Evolutionary conservation across 169 alveolate genomes (phyloP), one percentile per base, ranked within the genome.

Genomic region (Miamiensis avidus): DNA sequence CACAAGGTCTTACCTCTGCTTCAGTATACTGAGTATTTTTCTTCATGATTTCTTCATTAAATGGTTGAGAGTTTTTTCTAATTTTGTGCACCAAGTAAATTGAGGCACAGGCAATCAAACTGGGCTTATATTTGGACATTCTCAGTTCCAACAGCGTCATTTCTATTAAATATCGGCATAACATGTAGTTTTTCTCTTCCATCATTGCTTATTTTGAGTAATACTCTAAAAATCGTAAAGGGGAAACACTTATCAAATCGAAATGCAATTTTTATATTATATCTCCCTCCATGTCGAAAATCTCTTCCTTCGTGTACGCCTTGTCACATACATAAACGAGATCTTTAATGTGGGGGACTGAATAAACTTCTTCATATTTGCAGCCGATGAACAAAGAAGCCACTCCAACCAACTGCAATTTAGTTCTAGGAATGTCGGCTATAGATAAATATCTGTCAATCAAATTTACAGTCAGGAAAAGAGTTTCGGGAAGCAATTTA

Each of bases 341-440:
- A 79, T 94, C 97, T 78, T 90, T 92, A 69, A 94, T 89, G 65
- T 91, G 95, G 78, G 98, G 98, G 6, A 86, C 87, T 30, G 96
- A 90, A 83, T 96, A 96, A 28, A 96, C 94, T 82, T 96, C 98
- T 86, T 96, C 98, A 88, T 94, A 96, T 82, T 96, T 96, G 4
- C 94, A 87, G 4, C 97, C 97, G 28, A 96, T 93, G 49, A 96
- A 91, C 92, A 96, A 82, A 29, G 97, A 93, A 29, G 97, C 87
- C 1, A 94, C 94, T 69, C 97, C 97, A 25, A 93, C 92, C 28
- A 96, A 91, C 87, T 96, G 93, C 30, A 96, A 89, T 29, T 91
- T 84, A 30, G 88, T 82, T 78, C 93, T 90, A 25, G 81, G 76
- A 26, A 92, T 87, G 65, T 81, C 81, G 27, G 73, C 82, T 31